Base-by-base conservation (phyloP, 2,329 filamentous ascomycete species). In the Beauveria bassiana region DNA sequence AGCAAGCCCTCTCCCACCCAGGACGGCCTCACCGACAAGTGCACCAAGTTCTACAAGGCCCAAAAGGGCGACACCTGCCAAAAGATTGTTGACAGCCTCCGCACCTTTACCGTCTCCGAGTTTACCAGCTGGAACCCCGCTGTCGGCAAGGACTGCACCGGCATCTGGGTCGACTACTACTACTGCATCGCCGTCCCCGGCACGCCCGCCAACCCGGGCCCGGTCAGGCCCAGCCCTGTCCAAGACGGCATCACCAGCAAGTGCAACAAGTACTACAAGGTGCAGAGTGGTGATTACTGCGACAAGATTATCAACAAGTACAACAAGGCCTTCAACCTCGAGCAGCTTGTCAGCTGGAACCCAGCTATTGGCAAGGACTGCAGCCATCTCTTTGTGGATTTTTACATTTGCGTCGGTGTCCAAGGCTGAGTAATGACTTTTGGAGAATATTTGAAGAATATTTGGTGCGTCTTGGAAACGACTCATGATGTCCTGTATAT, bases 41-140 rank as follows among this genome's bases (percentile, higher is more conserved):
- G 58, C 58, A 53, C 49, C 50, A 61, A 58, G 59, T 65, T 45
- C 54, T 65, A 65, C 61, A 64, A 59, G 57, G 56, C 61, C 10
- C 31, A 54, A 16, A 31, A 38, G 9, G 68, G 68, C 18, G 69
- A 68, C 63, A 70, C 69, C 9, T 72, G 69, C 63, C 61, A 64
- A 22, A 64, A 64, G 61, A 68, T 72, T 53, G 63, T 65, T 22
- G 50, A 55, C 26, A 61, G 40, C 64, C 68, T 67, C 67, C 69
- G 66, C 24, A 42, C 58, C 77, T 75, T 61, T 18, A 53, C 26
- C 42, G 18, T 61, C 38, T 28, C 28, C 49, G 58, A 61, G 28
- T 61, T 61, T 22, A 20, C 6, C 42, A 46, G 28, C 24, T 64
- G 62, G 62, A 64, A 64, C 59, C 62, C 62, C 0, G 53, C 62